A percentile compares a stretch with the other conserved stretches of the same genome.
phyloP scores from a whole-genome alignment of 305 asterid genomes.

The Fraxinus velutina region DNA sequence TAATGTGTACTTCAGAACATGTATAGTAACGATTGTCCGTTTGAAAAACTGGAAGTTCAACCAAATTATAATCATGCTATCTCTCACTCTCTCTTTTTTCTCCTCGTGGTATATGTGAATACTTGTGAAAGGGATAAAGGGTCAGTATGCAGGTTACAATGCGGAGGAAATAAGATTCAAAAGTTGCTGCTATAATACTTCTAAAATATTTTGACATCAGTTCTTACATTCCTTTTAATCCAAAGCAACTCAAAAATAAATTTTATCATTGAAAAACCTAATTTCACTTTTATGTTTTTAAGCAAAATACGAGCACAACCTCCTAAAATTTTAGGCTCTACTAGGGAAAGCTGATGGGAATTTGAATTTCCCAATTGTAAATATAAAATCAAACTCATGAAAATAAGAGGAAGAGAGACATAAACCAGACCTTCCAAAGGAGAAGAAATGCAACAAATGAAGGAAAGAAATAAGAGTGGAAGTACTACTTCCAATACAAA shows the following conservation, averaged over 20 bases:
- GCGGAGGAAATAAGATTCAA: not conserved
- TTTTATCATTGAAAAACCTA: not conserved
- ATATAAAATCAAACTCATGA: too few species aligned
- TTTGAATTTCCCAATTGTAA: too few species aligned
- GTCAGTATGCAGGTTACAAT: not conserved
- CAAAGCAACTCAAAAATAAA: not conserved
- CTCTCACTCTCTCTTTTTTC: not conserved
- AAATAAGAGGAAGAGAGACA: too few species aligned
- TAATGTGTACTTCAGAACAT: slow-evolving; percentile 2
- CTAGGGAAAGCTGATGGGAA: too few species aligned
- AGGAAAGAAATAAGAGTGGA: too few species aligned
- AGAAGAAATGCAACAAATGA: too few species aligned
- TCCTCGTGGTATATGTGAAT: not conserved
- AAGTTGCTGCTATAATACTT: not conserved
- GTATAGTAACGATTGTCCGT: not conserved
- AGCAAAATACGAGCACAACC: not conserved
- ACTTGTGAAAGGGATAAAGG: not conserved
- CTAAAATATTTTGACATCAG: not conserved
- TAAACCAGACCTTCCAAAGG: too few species aligned
- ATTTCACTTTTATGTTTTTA: not conserved
- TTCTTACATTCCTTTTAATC: not conserved
- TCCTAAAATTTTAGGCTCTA: too few species aligned
- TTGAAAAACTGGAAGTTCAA: not conserved
- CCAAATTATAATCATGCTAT: not conserved
- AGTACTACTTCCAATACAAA: too few species aligned